Percentiles rank a stretch among this genome's conserved stretches.
Conservation (phyloP, 768 basidiomycete species). For the Cyclocybe aegerita region DNA sequence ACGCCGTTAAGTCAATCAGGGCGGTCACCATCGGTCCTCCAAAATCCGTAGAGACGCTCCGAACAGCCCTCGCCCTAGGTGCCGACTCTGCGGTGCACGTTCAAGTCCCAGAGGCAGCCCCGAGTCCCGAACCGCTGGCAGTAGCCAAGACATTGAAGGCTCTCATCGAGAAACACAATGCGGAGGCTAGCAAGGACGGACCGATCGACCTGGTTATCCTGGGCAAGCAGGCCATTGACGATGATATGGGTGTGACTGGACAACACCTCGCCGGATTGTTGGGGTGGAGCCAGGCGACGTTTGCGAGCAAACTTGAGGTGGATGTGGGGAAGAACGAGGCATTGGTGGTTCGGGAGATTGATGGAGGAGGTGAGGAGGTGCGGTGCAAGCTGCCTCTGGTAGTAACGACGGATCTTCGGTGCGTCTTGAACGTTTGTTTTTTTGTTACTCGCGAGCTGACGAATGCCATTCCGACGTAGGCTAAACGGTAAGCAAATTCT, state of each 20-base stretch:
- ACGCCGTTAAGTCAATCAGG: slow-evolving; percentile 79
- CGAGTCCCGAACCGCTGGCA: slow-evolving; percentile 84
- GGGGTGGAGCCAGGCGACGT: slow-evolving; percentile 93
- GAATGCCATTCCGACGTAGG: slow-evolving; percentile 31
- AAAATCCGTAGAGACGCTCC: slow-evolving; percentile 85
- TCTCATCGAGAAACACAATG: slow-evolving; percentile 62
- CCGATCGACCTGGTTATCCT: slow-evolving; percentile 86
- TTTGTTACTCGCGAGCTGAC: background rate
- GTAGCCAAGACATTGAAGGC: slow-evolving; percentile 85
- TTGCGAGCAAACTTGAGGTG: slow-evolving; percentile 84
- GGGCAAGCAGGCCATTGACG: slow-evolving; percentile 98
- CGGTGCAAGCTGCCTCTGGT: slow-evolving; percentile 78
- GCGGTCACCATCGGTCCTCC: slow-evolving; percentile 94
- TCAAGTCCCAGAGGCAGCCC: slow-evolving; percentile 72
- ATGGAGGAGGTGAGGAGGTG: slow-evolving; percentile 89
- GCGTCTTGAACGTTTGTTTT: slow-evolving; percentile 24
- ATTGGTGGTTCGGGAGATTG: slow-evolving; percentile 84
- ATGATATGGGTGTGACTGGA: slow-evolving; percentile 92
- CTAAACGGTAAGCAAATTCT: slow-evolving; percentile 59
- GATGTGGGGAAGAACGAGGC: slow-evolving; percentile 63
- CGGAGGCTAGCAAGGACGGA: slow-evolving; percentile 26
- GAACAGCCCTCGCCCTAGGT: slow-evolving; percentile 97
- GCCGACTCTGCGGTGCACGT: slow-evolving; percentile 93
- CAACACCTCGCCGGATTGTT: slow-evolving; percentile 96
- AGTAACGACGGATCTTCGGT: slow-evolving; percentile 92